These are phyloP conservation scores for Penicillium sp. DNA, from an alignment of 2,329 filamentous ascomycete species.

Conservation along the genomic window DNA sequence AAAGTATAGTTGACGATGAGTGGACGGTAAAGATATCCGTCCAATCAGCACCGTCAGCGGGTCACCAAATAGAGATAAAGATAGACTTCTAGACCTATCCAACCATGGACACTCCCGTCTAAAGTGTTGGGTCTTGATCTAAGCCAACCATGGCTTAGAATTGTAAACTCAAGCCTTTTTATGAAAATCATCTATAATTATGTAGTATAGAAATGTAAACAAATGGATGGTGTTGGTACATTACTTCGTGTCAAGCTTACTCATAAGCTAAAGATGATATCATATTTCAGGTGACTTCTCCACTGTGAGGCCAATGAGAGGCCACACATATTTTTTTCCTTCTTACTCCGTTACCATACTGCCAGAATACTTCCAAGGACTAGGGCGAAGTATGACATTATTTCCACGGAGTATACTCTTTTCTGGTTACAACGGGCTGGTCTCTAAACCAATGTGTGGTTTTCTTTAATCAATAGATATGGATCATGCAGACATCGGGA, in stretches of 20 bases:
- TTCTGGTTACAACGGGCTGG: no score
- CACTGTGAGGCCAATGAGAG: background rate
- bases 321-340: background rate
- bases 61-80: background rate
- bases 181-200: background rate
- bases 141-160: background rate
- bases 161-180: background rate
- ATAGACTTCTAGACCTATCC: background rate
- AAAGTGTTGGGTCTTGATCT: background rate
- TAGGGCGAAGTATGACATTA: no score
- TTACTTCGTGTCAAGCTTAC: no score
- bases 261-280: background rate
- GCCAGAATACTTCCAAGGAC: no score
- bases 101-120: background rate
- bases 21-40: background rate
- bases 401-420: no score
- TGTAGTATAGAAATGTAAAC: background rate
- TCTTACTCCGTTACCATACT: background rate
- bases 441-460: no score
- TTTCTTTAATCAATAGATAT: no score
- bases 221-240: no score
- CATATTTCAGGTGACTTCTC: background rate
- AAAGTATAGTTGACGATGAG: background rate
- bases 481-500: no score
- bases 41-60: background rate